Evolutionary conservation across 2,329 filamentous ascomycete species (phyloP), one percentile per base, ranked within the genome.

Genomic region (Pseudocercospora musae): DNA sequence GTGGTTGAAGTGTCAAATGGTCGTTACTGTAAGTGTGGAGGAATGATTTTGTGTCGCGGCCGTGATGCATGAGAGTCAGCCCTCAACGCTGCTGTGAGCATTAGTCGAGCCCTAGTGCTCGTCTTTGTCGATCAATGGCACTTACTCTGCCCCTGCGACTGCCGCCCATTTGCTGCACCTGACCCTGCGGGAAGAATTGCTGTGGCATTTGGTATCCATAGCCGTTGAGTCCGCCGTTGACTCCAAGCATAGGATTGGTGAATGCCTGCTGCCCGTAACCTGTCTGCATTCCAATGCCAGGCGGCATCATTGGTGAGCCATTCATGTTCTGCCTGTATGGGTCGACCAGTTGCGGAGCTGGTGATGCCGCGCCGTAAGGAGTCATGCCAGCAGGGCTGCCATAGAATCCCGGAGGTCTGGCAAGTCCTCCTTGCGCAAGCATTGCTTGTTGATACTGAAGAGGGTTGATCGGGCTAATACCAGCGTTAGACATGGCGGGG

Each of bases 391-490:
- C 60, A 15, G 65, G 62, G 52, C 65, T 65, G 9, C 66, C 68
- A 66, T 72, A 76, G 63, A 71, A 74, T 9, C 70, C 72, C 31
- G 72, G 70, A 33, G 71, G 71, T 57, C 70, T 67, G 27, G 54
- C 64, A 53, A 68, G 64, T 76, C 62, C 81, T 70, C 49, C 66
- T 60, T 72, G 70, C 33, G 82, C 80, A 23, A 85, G 74, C 69
- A 84, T 80, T 33, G 78, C 78, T 70, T 82, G 80, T 68, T 86
- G 85, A 68, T 87, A 87, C 69, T 87, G 85, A 29, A 84, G 71
- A 25, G 83, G 81, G 53, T 68, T 71, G 56, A 73, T 71, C 6
- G 71, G 73, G 56, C 69, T 71, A 52, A 73, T 65, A 42, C 71
- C 72, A n/a, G 70, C 78, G 46, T 64, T 71, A 4, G 73, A 74